These are phyloP conservation scores for Amanita molliuscula DNA, from an alignment of 768 basidiomycete genomes.

Conservation along the genomic window DNA sequence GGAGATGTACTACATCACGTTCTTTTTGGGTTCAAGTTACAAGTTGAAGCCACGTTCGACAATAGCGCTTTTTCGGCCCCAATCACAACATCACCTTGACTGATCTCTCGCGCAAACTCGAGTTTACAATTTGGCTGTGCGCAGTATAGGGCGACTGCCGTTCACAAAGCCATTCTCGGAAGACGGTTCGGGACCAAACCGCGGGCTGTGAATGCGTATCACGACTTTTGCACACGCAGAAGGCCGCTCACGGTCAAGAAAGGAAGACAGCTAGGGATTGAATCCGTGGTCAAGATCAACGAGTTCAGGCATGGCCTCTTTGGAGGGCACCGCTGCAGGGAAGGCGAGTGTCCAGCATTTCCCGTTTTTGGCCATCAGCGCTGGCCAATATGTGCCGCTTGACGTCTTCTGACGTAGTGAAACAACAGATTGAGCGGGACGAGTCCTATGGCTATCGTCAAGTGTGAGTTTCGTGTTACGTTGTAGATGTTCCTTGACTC, in stretches of 20 bases:
- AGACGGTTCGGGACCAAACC: slow-evolving; percentile 15
- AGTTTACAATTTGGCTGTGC: slow-evolving; percentile 20
- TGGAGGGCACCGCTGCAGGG: background rate
- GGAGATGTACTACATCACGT: too few relatives aligned
- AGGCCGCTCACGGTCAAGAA: slow-evolving; percentile 17
- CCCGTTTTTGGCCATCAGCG: background rate
- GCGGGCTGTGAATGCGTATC: slow-evolving; percentile 26
- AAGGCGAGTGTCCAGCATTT: slow-evolving; percentile 1
- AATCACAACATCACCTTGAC: too few relatives aligned
- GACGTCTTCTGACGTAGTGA: background rate
- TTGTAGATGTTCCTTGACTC: too few relatives aligned
- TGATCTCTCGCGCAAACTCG: too few relatives aligned
- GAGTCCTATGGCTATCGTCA: too few relatives aligned
- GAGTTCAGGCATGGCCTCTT: slow-evolving; percentile 20
- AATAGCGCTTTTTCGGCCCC: too few relatives aligned
- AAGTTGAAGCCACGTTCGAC: too few relatives aligned
- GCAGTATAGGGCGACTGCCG: slow-evolving; percentile 16
- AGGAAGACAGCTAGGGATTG: slow-evolving; percentile 19
- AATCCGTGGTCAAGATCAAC: slow-evolving; percentile 19
- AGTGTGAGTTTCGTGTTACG: too few relatives aligned
- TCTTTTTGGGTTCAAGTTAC: too few relatives aligned
- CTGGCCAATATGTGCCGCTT: background rate
- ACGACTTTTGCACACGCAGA: slow-evolving; percentile 19
- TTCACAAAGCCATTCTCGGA: slow-evolving; percentile 23
- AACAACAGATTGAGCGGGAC: background rate